Evolutionary conservation across 2,329 filamentous ascomycete genomes (phyloP).

Genomic region (Ascochyta koolunga): DNA sequence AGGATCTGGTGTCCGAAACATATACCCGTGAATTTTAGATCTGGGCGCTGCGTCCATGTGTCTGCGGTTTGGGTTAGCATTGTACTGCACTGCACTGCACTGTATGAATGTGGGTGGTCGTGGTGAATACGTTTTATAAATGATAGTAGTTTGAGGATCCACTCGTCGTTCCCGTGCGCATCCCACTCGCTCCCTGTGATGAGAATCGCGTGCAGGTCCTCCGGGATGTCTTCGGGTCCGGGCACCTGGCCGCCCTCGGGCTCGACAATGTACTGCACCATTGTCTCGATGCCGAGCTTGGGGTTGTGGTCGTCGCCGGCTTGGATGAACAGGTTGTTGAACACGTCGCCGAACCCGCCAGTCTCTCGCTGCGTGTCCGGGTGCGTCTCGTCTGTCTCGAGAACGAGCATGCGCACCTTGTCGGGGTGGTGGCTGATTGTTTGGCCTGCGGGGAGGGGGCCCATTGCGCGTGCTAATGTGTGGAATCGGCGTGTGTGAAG

Average conservation of each 20-base stretch:
- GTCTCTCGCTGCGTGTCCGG: conserved; percentile 56
- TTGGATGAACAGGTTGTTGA: conserved; percentile 58
- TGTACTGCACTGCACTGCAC: too few species aligned
- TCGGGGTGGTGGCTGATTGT: conserved; percentile 34
- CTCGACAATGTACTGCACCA: conserved; percentile 61
- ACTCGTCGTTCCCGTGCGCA: conserved; percentile 53
- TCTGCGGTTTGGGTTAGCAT: conserved; percentile 38
- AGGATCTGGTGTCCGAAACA: conserved; percentile 59
- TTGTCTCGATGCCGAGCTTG: conserved; percentile 60
- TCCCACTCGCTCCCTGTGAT: conserved; percentile 58
- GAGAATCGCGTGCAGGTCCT: conserved; percentile 51
- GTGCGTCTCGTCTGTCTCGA: conserved; percentile 65
- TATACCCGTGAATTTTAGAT: conserved; percentile 58
- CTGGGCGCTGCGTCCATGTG: conserved; percentile 58
- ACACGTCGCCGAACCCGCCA: conserved; percentile 62
- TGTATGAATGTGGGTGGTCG: too few species aligned
- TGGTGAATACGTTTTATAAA: conserved; percentile 53
- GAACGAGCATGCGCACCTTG: conserved; percentile 57
- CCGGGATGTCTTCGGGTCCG: conserved; percentile 54
- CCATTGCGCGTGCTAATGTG: conserved; percentile 24
- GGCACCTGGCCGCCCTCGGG: conserved; percentile 51
- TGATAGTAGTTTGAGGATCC: conserved; percentile 51
- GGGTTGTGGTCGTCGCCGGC: conserved; percentile 62
- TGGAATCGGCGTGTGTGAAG: not conserved
- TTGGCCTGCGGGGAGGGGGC: conserved; percentile 29